Conservation (phyloP, 1,284 basidiomycete genomes). For the Naganishia cerealis region DNA sequence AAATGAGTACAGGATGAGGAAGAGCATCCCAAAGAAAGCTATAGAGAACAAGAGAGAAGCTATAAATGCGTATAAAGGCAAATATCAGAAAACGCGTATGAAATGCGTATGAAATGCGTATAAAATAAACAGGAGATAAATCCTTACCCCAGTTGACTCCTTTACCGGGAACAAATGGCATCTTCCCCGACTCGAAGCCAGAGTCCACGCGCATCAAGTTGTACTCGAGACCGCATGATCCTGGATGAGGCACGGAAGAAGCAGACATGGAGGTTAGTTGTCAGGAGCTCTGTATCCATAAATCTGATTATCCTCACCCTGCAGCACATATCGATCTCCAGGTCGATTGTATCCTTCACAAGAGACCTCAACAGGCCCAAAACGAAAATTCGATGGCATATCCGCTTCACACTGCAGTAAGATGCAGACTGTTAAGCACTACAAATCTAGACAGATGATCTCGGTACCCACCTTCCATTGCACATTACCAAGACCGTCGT, state of each 20-base stretch:
- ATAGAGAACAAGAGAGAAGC: conserved; percentile 61
- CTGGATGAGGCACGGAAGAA: conserved; percentile 53
- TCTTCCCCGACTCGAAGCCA: conserved; percentile 40
- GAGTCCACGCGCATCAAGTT: conserved; percentile 65
- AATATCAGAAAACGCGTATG: conserved; percentile 1
- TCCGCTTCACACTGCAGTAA: conserved; percentile 76
- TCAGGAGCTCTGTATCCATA: neutral
- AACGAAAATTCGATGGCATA: conserved; percentile 71
- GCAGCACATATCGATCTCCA: conserved; percentile 77
- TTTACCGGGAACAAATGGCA: conserved; percentile 56
- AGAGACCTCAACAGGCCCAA: conserved; percentile 77
- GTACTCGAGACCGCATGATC: conserved; percentile 79
- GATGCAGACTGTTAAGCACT: neutral
- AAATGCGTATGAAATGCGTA: neutral
- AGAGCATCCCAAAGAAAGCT: conserved; percentile 61
- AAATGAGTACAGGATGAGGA: conserved; percentile 61
- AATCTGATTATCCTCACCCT: conserved; percentile 60
- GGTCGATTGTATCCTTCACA: conserved; percentile 84
- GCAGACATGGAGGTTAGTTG: neutral
- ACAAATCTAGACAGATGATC: neutral
- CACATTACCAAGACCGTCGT: conserved; percentile 65
- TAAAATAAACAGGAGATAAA: conserved; percentile 31
- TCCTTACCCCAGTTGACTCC: conserved; percentile 39
- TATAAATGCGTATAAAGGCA: conserved; percentile 25
- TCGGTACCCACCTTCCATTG: conserved; percentile 71